phyloP scores from a whole-genome alignment of 1,284 basidiomycete species.

The Meira nashicola region DNA sequence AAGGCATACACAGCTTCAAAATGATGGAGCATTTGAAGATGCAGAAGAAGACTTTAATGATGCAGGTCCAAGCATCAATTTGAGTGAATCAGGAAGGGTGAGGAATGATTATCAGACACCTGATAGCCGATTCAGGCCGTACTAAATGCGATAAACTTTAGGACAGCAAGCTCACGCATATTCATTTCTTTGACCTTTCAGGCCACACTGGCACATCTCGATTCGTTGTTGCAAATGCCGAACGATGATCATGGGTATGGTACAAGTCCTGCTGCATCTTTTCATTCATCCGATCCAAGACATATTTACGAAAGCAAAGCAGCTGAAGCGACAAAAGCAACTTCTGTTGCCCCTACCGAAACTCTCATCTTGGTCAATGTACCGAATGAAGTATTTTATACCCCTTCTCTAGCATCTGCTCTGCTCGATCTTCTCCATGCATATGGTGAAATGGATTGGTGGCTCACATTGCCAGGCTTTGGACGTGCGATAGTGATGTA shows the following conservation, averaged over 20 bases:
- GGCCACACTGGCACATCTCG: conserved; percentile 29
- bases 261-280: conserved; percentile 10
- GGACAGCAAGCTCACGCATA: conserved; percentile 13
- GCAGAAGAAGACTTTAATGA: conserved; percentile 24
- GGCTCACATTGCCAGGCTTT: conserved; percentile 40
- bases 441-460: conserved; percentile 41
- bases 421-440: conserved; percentile 39
- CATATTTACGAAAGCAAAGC: background rate
- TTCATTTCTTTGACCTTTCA: conserved; percentile 5
- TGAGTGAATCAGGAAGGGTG: conserved; percentile 84
- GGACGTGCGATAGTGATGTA: conserved; percentile 39
- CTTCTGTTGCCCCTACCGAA: conserved; percentile 21
- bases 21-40: conserved; percentile 63
- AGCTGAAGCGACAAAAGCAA: conserved; percentile 2
- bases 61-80: conserved; percentile 55
- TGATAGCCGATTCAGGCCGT: conserved; percentile 73
- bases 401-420: conserved; percentile 21
- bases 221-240: conserved; percentile 14
- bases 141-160: conserved; percentile 57
- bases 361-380: conserved; percentile 44
- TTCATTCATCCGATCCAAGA: conserved; percentile 11
- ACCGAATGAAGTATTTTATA: conserved; percentile 39
- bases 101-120: conserved; percentile 77
- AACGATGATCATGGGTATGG: background rate
- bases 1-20: conserved; percentile 52